A percentile compares a stretch with the other conserved stretches of the same genome.
Conservation (phyloP, 2,329 filamentous ascomycete species). For the Fusarium mangiferae region DNA sequence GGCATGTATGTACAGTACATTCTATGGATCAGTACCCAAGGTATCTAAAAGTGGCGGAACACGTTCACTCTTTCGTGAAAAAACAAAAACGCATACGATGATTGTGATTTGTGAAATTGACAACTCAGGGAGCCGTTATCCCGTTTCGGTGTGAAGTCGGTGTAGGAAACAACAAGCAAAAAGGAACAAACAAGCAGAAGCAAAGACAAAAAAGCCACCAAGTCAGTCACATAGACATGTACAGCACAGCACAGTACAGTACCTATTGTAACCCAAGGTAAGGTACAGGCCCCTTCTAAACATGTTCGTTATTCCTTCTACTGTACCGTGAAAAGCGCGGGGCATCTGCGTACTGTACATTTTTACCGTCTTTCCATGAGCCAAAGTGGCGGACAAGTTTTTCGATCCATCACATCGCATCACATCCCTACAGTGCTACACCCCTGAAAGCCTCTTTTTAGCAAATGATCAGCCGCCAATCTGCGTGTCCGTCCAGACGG, state of each 20-base stretch:
- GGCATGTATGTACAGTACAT: constrained; percentile 7
- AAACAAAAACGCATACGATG: constrained; percentile 12
- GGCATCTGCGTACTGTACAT: constrained; percentile 13
- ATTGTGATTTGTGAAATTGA: constrained; percentile 34
- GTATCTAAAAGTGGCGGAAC: constrained; percentile 29
- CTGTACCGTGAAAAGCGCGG: constrained; percentile 18
- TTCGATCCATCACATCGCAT: constrained; percentile 29
- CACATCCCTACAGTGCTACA: constrained; percentile 11
- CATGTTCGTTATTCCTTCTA: constrained; percentile 26
- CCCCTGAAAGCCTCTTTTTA: constrained; percentile 26
- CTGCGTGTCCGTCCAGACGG: constrained; percentile 34
- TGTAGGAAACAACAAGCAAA: constrained; percentile 29
- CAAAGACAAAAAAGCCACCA: constrained; percentile 24
- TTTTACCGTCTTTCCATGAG: constrained; percentile 38
- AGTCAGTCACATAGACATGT: neutral
- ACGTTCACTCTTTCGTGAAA: constrained; percentile 5
- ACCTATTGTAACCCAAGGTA: neutral
- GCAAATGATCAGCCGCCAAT: constrained; percentile 42
- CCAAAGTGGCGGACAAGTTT: constrained; percentile 36
- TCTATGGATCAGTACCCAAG: neutral
- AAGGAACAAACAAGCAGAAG: constrained; percentile 21
- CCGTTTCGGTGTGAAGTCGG: constrained; percentile 49
- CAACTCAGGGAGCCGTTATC: constrained; percentile 28
- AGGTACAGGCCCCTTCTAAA: neutral
- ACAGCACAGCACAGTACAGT: neutral